phyloP scores from a whole-genome alignment of 1,284 basidiomycete species.

The Exobasidium rhododendri region DNA sequence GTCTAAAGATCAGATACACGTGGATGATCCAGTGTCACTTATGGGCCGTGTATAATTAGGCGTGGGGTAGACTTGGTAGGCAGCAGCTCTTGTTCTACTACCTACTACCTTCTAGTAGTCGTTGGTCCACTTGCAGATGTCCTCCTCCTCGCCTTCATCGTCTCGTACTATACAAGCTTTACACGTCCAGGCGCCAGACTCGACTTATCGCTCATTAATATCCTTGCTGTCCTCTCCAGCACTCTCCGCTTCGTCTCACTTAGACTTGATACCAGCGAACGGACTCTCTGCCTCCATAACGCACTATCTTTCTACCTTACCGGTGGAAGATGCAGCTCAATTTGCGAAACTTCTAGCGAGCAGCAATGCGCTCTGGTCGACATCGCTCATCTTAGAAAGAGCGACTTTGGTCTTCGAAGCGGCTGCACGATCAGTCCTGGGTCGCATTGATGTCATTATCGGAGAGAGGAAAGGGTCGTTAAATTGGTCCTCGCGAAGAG shows the following conservation, averaged over 20 bases:
- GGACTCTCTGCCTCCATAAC: conserved; percentile 47
- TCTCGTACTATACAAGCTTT: neutral
- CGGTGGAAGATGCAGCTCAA: conserved; percentile 32
- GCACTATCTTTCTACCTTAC: conserved; percentile 41
- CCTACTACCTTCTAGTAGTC: too few relatives aligned
- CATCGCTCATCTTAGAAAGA: neutral
- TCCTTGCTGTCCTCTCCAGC: conserved; percentile 37
- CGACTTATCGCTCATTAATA: conserved; percentile 14
- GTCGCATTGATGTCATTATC: conserved; percentile 39
- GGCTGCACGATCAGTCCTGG: conserved; percentile 32
- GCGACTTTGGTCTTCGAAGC: conserved; percentile 14
- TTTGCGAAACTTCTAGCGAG: conserved; percentile 35
- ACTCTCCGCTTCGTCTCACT: conserved; percentile 32
- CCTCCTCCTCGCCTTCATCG: neutral
- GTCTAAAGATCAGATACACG: too few relatives aligned
- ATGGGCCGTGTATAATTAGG: too few relatives aligned
- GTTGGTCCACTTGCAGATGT: too few relatives aligned
- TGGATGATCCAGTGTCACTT: too few relatives aligned
- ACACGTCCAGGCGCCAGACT: conserved; percentile 2
- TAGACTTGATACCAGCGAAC: conserved; percentile 38
- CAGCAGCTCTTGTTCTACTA: too few relatives aligned
- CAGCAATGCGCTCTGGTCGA: conserved; percentile 41
- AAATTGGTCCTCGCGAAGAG: conserved; percentile 30
- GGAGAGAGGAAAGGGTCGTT: conserved; percentile 23
- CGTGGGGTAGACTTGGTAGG: too few relatives aligned